Evolutionary conservation across 352 stramenopile species (phyloP).

Genomic region (Phytophthora litchii): DNA sequence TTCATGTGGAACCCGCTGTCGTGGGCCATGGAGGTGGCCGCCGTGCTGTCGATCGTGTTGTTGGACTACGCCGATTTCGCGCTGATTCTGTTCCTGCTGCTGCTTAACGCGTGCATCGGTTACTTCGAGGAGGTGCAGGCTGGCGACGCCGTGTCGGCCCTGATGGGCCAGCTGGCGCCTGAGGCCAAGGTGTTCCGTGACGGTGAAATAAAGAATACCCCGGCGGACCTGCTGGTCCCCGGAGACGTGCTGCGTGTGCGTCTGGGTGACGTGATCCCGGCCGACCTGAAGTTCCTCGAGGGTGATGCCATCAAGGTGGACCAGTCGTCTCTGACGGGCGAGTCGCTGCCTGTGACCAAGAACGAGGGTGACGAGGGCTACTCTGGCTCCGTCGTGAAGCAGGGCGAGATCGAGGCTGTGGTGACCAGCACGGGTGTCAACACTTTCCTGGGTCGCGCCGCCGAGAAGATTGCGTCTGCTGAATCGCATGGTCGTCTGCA

Average conservation of each 20-base stretch:
- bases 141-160: conserved; percentile 84
- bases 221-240: conserved; percentile 69
- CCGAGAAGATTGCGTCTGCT: conserved; percentile 73
- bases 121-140: conserved; percentile 89
- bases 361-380: conserved; percentile 77
- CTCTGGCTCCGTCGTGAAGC: conserved; percentile 86
- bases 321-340: conserved; percentile 93
- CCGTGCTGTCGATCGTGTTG: conserved; percentile 75
- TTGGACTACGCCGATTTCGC: conserved; percentile 81
- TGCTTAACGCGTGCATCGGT: conserved; percentile 78
- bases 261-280: conserved; percentile 92
- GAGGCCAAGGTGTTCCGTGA: conserved; percentile 87
- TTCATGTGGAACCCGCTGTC: conserved; percentile 89
- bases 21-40: conserved; percentile 82
- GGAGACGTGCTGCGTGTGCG: conserved; percentile 78
- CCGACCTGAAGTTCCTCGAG: conserved; percentile 89
- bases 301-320: conserved; percentile 86
- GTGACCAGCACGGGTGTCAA: conserved; percentile 88
- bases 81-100: conserved; percentile 70
- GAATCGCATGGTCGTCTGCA: conserved; percentile 87
- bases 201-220: conserved; percentile 71
- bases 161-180: conserved; percentile 90
- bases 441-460: conserved; percentile 92
- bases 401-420: conserved; percentile 91
- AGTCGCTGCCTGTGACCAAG: conserved; percentile 93